phyloP scores from a whole-genome alignment of 2,329 filamentous ascomycete species.

The Penicillium decumbens region DNA sequence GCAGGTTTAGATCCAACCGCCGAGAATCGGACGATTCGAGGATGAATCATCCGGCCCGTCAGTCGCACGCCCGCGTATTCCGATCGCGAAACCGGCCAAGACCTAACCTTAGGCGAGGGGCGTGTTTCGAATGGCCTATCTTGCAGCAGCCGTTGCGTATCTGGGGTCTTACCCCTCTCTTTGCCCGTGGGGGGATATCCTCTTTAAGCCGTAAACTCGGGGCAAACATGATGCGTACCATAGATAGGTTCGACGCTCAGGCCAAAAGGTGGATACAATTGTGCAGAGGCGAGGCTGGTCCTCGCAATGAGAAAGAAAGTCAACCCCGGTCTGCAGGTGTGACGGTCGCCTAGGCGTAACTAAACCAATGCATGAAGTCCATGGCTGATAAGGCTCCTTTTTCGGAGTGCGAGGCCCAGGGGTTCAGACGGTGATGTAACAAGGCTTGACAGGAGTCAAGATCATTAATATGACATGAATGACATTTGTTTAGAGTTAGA shows the following conservation, averaged over 20 bases:
- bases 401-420: background rate
- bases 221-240: background rate
- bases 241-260: constrained; percentile 18
- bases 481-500: background rate
- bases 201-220: background rate
- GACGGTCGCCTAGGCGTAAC: constrained; percentile 1
- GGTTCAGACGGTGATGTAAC: constrained; percentile 1
- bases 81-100: constrained; percentile 17
- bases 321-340: constrained; percentile 12
- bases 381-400: constrained; percentile 11
- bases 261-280: constrained; percentile 15
- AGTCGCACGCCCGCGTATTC: constrained; percentile 10
- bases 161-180: background rate
- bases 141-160: background rate
- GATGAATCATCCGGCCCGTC: constrained; percentile 14
- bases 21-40: constrained; percentile 17
- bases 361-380: constrained; percentile 5
- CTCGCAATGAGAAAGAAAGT: constrained; percentile 10
- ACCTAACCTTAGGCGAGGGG: constrained; percentile 1
- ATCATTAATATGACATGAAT: background rate
- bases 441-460: constrained; percentile 1
- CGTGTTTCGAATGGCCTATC: background rate
- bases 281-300: constrained; percentile 10
- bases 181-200: background rate
- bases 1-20: constrained; percentile 7